These are phyloP conservation scores for Fusarium concolor DNA, from an alignment of 2,329 filamentous ascomycete species.

Conservation along the genomic window DNA sequence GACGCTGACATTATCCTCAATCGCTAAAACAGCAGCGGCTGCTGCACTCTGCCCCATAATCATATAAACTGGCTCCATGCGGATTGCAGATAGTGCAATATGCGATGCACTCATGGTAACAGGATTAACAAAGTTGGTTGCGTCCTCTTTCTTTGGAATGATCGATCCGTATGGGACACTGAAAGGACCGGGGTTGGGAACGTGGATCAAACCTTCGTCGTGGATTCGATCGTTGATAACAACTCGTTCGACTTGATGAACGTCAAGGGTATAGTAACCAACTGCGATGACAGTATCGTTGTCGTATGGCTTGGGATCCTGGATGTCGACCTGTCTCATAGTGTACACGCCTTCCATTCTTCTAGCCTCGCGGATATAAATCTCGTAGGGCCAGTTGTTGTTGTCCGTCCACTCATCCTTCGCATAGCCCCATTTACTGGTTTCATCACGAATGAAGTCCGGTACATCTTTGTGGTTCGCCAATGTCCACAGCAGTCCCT, in stretches of 20 bases:
- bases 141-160: slow-evolving; percentile 4
- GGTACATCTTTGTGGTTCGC: slow-evolving; percentile 24
- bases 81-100: slow-evolving; percentile 17
- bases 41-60: slow-evolving; percentile 27
- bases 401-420: slow-evolving; percentile 28
- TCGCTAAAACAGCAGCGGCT: slow-evolving; percentile 25
- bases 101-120: slow-evolving; percentile 25
- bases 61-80: slow-evolving; percentile 30
- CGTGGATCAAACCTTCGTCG: slow-evolving; percentile 27
- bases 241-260: slow-evolving; percentile 30
- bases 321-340: slow-evolving; percentile 30
- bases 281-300: slow-evolving; percentile 16
- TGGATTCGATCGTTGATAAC: slow-evolving; percentile 12
- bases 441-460: neutral
- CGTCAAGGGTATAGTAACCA: slow-evolving; percentile 27
- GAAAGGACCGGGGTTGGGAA: slow-evolving; percentile 18
- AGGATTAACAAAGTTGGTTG: slow-evolving; percentile 25
- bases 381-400: slow-evolving; percentile 28
- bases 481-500: slow-evolving; percentile 29
- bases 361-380: slow-evolving; percentile 29
- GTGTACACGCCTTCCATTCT: slow-evolving; percentile 29
- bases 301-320: slow-evolving; percentile 4
- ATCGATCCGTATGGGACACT: slow-evolving; percentile 19
- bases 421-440: slow-evolving; percentile 20
- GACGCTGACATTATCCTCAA: slow-evolving; percentile 24